Base-by-base conservation (phyloP, 768 basidiomycete species). In the Saitozyma podzolica region DNA sequence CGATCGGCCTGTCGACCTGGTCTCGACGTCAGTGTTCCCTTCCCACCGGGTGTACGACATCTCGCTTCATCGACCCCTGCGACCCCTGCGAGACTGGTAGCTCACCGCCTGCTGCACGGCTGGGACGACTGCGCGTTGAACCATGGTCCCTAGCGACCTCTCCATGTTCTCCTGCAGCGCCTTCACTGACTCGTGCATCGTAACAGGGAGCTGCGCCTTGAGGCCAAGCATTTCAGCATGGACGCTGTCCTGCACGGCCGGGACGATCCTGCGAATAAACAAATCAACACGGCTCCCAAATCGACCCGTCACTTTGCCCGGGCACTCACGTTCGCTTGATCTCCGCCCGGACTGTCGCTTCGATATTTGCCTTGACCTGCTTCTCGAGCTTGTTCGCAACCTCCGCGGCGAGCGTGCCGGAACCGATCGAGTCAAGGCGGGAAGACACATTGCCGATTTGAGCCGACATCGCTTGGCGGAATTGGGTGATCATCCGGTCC, bases 241-340 rank as follows among this genome's bases (percentile, higher is more conserved):
- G n/a, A 48, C 58, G 39, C 58, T 62, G 37, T 75, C 74, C 11
- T 73, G 39, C 6, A 69, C 69, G 17, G 60, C 61, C 5, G 71
- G 65, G 0, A 75, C 40, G 20, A 51, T 61, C 50, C 63, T 20
- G n/a, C 57, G 58, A 5, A 72, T 55, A 1, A 64, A 61, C 13
- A 67, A 60, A 39, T 51, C 64, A 19, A 75, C 13, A 17, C 45
- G n/a, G 45, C 60, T 3, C 67, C 56, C 3, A 50, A 40, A 8
- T 67, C 59, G n/a, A 73, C 51, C 51, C 40, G 61, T 57, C 14
- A 65, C 55, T 0, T 13, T 20, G 14, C 40, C 5, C n/a, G 9
- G 19, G 9, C 29, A 54, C 67, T 68, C 55, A 69, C 65, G 63
- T 59, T 47, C 64, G 62, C 54, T 66, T 73, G 52, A 76, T 58